A percentile compares a stretch with the other conserved stretches of the same genome.
phyloP scores from a whole-genome alignment of 2,329 filamentous ascomycete species.

The Tolypocladium ovalisporum region DNA sequence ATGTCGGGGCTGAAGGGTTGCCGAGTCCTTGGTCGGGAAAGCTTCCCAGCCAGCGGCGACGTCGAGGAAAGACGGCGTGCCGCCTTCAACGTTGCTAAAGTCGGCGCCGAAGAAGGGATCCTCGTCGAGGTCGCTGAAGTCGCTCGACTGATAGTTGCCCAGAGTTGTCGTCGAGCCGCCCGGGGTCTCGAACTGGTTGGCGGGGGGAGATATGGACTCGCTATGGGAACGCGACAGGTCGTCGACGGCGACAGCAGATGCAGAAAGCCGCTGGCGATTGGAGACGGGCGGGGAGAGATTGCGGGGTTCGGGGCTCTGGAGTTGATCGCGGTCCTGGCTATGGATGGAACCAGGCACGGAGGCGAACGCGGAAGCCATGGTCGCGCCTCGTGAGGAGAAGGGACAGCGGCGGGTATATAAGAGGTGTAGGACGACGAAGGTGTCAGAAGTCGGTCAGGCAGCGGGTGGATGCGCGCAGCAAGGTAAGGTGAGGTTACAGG shows the following conservation, averaged over 20 bases:
- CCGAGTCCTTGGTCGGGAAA: conserved; percentile 3
- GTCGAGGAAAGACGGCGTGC: conserved; percentile 34
- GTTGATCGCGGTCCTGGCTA: conserved; percentile 21
- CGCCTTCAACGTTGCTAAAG: conserved; percentile 30
- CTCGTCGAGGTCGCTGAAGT: conserved; percentile 33
- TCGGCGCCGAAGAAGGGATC: conserved; percentile 42
- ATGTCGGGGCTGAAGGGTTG: conserved; percentile 1
- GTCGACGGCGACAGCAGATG: conserved; percentile 25
- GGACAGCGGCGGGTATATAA: conserved; percentile 22
- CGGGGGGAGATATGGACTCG: conserved; percentile 17
- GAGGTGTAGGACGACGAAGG: conserved; percentile 4
- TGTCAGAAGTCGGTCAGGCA: not conserved
- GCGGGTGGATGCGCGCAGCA: conserved; percentile 7
- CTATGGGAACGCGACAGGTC: conserved; percentile 26
- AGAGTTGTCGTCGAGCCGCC: conserved; percentile 36
- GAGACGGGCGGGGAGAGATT: conserved; percentile 15
- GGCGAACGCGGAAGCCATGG: conserved; percentile 34
- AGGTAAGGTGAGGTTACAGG: conserved; percentile 16
- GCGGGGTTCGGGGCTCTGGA: conserved; percentile 20
- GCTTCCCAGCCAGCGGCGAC: conserved; percentile 15
- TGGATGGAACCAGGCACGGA: conserved; percentile 28
- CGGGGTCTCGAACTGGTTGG: conserved; percentile 30
- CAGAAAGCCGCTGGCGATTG: conserved; percentile 12
- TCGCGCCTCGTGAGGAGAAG: conserved; percentile 8
- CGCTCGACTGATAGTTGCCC: conserved; percentile 38